Evolutionary conservation across 768 basidiomycete genomes (phyloP), one percentile per base, ranked within the genome.

Genomic region (Lyophyllum semitale): DNA sequence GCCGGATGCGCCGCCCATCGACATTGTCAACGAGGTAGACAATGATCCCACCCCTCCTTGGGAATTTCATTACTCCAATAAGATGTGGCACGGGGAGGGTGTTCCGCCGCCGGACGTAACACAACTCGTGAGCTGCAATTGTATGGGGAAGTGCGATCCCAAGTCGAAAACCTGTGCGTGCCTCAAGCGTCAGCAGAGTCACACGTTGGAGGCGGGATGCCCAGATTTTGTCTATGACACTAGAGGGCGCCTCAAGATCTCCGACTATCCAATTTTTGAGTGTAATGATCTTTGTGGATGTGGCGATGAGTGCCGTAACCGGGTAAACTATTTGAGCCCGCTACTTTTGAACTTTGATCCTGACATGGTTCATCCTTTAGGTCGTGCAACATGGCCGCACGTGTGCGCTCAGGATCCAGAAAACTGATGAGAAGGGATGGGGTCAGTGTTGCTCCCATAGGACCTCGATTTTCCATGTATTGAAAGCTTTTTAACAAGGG

Each of bases 1-100:
- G 57, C 86, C 83, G 0, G 64, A 81, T 42, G 87, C 89, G 1
- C 91, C 90, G 0, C 72, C 71, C 5, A 89, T 96, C 61, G 70
- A 71, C 15, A 79, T 96, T 23, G 66, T 83, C 48, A 93, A 95
- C 62, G 68, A 79, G 0, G 73, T 92, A 22, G 91, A 91, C 57
- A 60, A 76, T 8, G 87, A 89, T 57, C 76, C 83, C 9, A 82
- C 86, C 20, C 93, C 94, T 0, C 82, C 81, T 23, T 93, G 89
- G 83, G 93, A 96, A 63, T 97, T 95, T 63, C 77, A 87, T 57
- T 96, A 96, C 67, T 85, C 89, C 11, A 95, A 96, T 67, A 72
- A 82, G 49, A 84, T 94, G 77, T 89, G 89, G 79, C 84, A 86
- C 55, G 83, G 81, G 1, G 77, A 84, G 12, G 83, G 76, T 4